A percentile compares a stretch with the other conserved stretches of the same genome.
Conservation (phyloP, 1,284 basidiomycete genomes). For the Fomitopsis palustris region DNA sequence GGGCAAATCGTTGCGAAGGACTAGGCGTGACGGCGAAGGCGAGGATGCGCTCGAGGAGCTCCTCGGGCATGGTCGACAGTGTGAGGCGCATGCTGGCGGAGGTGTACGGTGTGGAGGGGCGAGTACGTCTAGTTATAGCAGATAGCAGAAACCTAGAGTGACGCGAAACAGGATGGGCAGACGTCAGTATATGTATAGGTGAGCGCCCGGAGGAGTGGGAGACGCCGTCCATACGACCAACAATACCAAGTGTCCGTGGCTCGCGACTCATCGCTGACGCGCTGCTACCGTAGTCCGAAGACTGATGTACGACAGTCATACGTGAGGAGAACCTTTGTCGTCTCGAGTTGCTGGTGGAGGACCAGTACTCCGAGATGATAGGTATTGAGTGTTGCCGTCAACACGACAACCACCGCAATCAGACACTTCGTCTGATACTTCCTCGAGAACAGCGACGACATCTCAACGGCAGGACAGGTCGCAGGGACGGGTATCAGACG, state of each 20-base stretch:
- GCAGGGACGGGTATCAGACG: no score
- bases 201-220: not conserved
- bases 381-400: no score
- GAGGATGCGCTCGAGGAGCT: conserved; percentile 52
- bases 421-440: no score
- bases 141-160: not conserved
- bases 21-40: conserved; percentile 32
- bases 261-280: not conserved
- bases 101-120: not conserved
- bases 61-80: conserved; percentile 49
- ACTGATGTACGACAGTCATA: no score
- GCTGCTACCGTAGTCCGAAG: not conserved
- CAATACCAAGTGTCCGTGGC: not conserved
- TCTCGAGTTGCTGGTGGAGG: no score
- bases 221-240: not conserved
- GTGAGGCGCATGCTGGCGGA: conserved; percentile 12
- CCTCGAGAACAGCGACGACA: no score
- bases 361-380: no score
- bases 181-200: not conserved
- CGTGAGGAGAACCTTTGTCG: no score
- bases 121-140: not conserved
- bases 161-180: not conserved
- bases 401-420: no score
- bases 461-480: no score
- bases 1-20: conserved; percentile 27